Base-by-base conservation (phyloP, 2,329 filamentous ascomycete genomes). In the Diatrype stigma region DNA sequence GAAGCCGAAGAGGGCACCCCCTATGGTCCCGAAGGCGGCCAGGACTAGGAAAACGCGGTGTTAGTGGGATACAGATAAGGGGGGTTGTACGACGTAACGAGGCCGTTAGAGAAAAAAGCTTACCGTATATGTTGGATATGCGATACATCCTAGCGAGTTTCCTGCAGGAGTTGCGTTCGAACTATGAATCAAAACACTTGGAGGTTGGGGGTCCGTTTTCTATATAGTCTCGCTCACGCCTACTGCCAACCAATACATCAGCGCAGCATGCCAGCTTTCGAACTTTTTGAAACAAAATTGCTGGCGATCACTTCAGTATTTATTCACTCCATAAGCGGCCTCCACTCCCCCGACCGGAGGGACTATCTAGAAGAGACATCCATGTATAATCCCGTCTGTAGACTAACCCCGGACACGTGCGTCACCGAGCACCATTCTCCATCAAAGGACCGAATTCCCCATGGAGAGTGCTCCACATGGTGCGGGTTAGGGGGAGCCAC, bases 1-100 rank as follows among this genome's bases (percentile, higher is more conserved):
- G 32, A 51, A 52, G 11, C 45, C 51, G 51, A 51, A 55, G 17
- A 73, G 67, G 63, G 70, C 70, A 48, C 70, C 70, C 55, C 70
- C 70, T 47, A 73, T 71, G 53, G 70, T 73, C 63, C 48, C 48
- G 19, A 50, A 50, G 19, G 48, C 48, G 32, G 48, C 48, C 12
- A 50, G 42, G 21, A 42, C 48, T 50, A 21, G 23, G 16, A 12
- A n/a, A 28, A 26, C 10, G 21, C 26, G n/a, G 21, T 8, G 16
- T 44, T 28, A 44, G 40, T 28, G 12, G 22, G 32, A 17, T 19
- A 45, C 26, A 22, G 11, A 8, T n/a, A 23, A 22, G 12, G 35
- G 47, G 23, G 2, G n/a, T 22, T 19, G 16, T n/a, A n/a, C n/a
- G 16, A 17, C 6, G 12, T 19, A 34, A n/a, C 6, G 10, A 16